phyloP scores from a whole-genome alignment of 139 green algal genomes.

The Volvox africanus region DNA sequence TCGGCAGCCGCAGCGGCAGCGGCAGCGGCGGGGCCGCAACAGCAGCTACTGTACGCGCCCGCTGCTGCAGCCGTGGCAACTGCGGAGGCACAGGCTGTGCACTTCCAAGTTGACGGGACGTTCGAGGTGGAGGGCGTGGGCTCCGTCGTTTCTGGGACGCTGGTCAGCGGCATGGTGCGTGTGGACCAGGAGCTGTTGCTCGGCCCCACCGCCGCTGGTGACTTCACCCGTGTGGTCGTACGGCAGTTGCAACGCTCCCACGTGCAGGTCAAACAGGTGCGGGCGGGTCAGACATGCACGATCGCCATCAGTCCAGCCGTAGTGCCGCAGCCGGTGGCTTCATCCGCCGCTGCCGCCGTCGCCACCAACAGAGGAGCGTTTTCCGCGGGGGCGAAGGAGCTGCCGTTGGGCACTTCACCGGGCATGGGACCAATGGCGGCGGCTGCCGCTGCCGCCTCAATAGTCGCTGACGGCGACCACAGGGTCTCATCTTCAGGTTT shows the following conservation, averaged over 20 bases:
- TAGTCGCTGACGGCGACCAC: background rate
- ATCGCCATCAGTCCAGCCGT: slow-evolving; percentile 50
- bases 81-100: slow-evolving; percentile 25
- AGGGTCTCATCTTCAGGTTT: background rate
- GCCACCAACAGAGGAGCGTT: background rate
- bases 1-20: background rate
- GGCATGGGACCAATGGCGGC: background rate
- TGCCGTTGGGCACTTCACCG: slow-evolving; percentile 24
- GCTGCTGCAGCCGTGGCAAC: background rate
- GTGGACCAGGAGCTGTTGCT: slow-evolving; percentile 78
- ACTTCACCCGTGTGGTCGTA: slow-evolving; percentile 74
- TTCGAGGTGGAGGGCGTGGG: slow-evolving; percentile 85
- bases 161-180: slow-evolving; percentile 69
- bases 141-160: slow-evolving; percentile 80
- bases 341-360: no score
- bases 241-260: slow-evolving; percentile 81
- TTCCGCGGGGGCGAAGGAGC: background rate
- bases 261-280: slow-evolving; percentile 71
- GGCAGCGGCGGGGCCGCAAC: background rate
- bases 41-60: slow-evolving; percentile 43
- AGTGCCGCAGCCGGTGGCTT: background rate
- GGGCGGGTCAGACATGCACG: slow-evolving; percentile 76
- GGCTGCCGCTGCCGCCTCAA: background rate
- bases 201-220: slow-evolving; percentile 70
- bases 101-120: slow-evolving; percentile 85